Percentiles rank a stretch among this genome's conserved stretches.
Evolutionary conservation across 106 monocot species (phyloP).

Genomic region (Acanthochlamys bracteata): DNA sequence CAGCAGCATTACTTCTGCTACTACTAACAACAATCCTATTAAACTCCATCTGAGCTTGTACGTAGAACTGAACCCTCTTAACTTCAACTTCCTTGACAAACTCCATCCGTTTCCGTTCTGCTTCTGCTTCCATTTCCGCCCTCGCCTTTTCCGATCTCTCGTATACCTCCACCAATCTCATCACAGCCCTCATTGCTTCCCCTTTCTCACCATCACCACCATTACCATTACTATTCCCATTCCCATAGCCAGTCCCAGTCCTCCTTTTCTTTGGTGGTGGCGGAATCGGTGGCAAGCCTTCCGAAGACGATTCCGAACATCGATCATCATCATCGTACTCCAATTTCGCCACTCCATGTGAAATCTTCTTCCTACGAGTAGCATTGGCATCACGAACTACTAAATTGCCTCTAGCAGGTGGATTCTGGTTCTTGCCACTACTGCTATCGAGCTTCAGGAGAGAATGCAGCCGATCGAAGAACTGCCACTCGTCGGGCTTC

Average conservation of each 20-base stretch:
- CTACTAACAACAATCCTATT: neutral
- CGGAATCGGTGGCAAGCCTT: too few species aligned
- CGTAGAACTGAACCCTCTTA: conserved; percentile 68
- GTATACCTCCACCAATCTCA: conserved; percentile 67
- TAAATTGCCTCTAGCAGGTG: too few species aligned
- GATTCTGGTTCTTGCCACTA: conserved; percentile 5
- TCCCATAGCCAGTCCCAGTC: neutral
- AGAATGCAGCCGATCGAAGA: conserved; percentile 59
- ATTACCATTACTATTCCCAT: neutral
- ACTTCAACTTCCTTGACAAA: conserved; percentile 59
- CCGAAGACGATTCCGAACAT: too few species aligned
- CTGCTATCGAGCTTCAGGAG: conserved; percentile 39
- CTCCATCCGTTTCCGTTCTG: conserved; percentile 67
- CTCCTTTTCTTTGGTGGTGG: conserved; percentile 33
- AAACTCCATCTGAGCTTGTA: conserved; percentile 54
- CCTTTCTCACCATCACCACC: conserved; percentile 20
- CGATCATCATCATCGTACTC: too few species aligned
- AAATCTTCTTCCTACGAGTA: too few species aligned
- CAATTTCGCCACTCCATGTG: too few species aligned
- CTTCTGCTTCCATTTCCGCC: conserved; percentile 52
- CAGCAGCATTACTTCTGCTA: too few species aligned
- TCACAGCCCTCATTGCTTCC: conserved; percentile 40
- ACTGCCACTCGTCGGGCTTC: conserved; percentile 37
- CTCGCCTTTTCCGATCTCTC: conserved; percentile 65
- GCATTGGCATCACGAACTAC: too few species aligned